phyloP scores from a whole-genome alignment of 2,329 filamentous ascomycete species.

The Lizonia empirigonia region DNA sequence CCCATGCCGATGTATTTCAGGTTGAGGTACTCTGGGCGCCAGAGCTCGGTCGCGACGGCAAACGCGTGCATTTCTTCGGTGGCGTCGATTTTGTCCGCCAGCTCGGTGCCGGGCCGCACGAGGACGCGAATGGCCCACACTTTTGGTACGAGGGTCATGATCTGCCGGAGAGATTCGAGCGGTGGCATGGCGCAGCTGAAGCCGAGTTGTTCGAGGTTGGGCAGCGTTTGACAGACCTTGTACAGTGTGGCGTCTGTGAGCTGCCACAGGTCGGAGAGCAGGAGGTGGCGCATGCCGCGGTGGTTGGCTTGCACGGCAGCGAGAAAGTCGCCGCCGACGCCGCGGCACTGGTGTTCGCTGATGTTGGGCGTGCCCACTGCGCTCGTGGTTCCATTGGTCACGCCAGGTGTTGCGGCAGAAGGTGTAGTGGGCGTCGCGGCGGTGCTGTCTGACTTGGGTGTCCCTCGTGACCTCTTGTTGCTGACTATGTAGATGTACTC shows the following conservation, averaged over 20 bases:
- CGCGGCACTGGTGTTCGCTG: conserved; percentile 41
- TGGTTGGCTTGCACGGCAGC: conserved; percentile 59
- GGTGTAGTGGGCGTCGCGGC: conserved; percentile 40
- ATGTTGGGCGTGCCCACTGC: conserved; percentile 29
- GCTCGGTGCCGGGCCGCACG: conserved; percentile 31
- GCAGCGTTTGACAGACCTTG: conserved; percentile 59
- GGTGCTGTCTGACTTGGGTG: conserved; percentile 33
- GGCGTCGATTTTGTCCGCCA: conserved; percentile 31
- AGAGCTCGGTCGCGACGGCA: conserved; percentile 41
- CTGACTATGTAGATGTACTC: conserved; percentile 61
- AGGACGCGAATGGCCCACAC: conserved; percentile 52
- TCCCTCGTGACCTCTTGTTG: conserved; percentile 30
- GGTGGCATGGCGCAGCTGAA: conserved; percentile 62
- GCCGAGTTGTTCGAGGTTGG: conserved; percentile 64
- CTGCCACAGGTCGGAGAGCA: conserved; percentile 62
- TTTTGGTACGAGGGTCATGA: conserved; percentile 48
- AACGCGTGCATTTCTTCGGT: conserved; percentile 43
- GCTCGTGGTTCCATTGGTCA: conserved; percentile 25
- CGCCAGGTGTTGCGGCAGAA: conserved; percentile 28
- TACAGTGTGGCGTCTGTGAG: conserved; percentile 57
- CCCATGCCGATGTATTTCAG: conserved; percentile 50
- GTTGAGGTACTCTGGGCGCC: conserved; percentile 41
- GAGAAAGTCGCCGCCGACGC: conserved; percentile 54
- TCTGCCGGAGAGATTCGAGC: conserved; percentile 42
- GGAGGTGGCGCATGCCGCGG: conserved; percentile 59